phyloP scores from a whole-genome alignment of 805 yeast species.

The Pichia deserticola region DNA sequence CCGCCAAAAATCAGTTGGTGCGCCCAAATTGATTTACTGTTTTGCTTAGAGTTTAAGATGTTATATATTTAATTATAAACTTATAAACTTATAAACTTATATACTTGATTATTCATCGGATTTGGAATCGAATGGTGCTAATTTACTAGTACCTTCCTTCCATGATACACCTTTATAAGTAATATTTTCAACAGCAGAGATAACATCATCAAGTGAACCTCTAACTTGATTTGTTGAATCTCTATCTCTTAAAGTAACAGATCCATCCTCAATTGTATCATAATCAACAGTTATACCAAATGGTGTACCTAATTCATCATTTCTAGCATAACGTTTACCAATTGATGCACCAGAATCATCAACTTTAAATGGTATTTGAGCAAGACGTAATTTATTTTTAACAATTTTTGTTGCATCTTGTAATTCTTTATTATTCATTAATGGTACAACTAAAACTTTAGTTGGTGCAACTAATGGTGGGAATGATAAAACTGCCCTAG shows the following conservation, averaged over 20 bases:
- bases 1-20: too few species aligned
- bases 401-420: slow-evolving; percentile 67
- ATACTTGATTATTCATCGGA: slow-evolving; percentile 31
- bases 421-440: slow-evolving; percentile 76
- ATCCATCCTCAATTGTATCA: slow-evolving; percentile 78
- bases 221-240: slow-evolving; percentile 95
- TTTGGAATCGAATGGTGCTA: slow-evolving; percentile 70
- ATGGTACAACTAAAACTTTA: slow-evolving; percentile 90
- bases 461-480: slow-evolving; percentile 97
- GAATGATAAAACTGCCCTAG: slow-evolving; percentile 79
- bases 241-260: slow-evolving; percentile 94
- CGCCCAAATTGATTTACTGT: too few species aligned
- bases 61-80: too few species aligned
- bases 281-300: slow-evolving; percentile 97
- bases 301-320: slow-evolving; percentile 98
- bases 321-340: slow-evolving; percentile 96
- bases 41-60: too few species aligned
- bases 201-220: slow-evolving; percentile 69
- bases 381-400: slow-evolving; percentile 61
- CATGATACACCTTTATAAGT: slow-evolving; percentile 71
- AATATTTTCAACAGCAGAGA: slow-evolving; percentile 65
- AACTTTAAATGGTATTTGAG: slow-evolving; percentile 87
- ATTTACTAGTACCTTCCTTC: slow-evolving; percentile 74
- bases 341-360: slow-evolving; percentile 97
- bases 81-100: too few species aligned